These are phyloP conservation scores for Pichia sp. DNA, from an alignment of 1,139 yeast species.

Conservation along the genomic window DNA sequence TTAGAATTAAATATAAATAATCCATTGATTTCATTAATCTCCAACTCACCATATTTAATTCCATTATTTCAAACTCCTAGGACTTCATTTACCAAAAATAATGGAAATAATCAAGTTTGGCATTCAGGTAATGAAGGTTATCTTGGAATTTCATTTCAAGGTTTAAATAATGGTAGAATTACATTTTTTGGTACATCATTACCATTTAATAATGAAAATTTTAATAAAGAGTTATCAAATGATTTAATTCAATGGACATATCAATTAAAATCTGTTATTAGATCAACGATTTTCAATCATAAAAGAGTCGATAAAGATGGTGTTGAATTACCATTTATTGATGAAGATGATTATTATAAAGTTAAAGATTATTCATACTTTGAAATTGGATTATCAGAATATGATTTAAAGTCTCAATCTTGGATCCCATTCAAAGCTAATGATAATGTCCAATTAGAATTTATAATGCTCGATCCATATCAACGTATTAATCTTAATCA, in stretches of 20 bases:
- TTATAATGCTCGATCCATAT: conserved; percentile 92
- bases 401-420: conserved; percentile 35
- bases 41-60: conserved; percentile 55
- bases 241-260: no score
- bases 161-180: conserved; percentile 70
- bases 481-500: conserved; percentile 61
- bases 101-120: conserved; percentile 47
- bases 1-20: no score
- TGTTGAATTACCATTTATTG: conserved; percentile 8
- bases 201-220: conserved; percentile 43
- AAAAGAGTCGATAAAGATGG: conserved; percentile 38
- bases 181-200: conserved; percentile 71
- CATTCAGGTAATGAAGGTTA: conserved; percentile 77
- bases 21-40: conserved; percentile 51
- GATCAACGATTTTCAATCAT: conserved; percentile 47
- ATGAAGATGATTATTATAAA: conserved; percentile 41
- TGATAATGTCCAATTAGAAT: conserved; percentile 62
- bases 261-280: conserved; percentile 57
- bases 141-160: conserved; percentile 77
- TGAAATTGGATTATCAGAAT: conserved; percentile 62
- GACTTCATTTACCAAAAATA: conserved; percentile 52
- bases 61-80: conserved; percentile 69
- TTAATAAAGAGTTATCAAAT: no score
- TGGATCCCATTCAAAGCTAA: conserved; percentile 75
- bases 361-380: conserved; percentile 64